These are phyloP conservation scores for Jamesozyma spencerorum DNA, from an alignment of 805 yeast species.

Conservation along the genomic window DNA sequence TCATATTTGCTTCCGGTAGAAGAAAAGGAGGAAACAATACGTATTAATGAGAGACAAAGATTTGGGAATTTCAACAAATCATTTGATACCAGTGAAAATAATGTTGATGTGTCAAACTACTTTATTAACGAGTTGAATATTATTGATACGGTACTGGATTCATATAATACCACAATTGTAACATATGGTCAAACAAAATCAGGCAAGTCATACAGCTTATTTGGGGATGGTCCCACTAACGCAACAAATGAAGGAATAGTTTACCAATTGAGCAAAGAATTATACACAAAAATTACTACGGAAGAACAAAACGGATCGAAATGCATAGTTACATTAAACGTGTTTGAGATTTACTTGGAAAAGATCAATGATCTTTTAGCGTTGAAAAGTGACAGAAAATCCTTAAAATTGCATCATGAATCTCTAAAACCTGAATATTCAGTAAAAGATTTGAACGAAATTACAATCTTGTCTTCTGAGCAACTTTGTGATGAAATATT, in stretches of 20 bases:
- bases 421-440: conserved; percentile 5
- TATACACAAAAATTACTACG: neutral
- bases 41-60: neutral
- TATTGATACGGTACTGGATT: conserved; percentile 1
- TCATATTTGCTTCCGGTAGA: neutral
- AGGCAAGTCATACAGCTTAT: conserved; percentile 2
- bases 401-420: conserved; percentile 31
- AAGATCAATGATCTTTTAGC: conserved; percentile 59
- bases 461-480: neutral
- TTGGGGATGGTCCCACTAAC: neutral
- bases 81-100: neutral
- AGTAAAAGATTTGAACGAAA: neutral
- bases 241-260: neutral
- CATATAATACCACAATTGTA: conserved; percentile 1
- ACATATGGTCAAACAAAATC: conserved; percentile 4
- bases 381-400: conserved; percentile 24
- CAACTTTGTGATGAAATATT: conserved; percentile 1
- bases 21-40: too few species aligned
- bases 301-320: conserved; percentile 28
- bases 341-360: conserved; percentile 78
- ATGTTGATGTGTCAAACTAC: neutral
- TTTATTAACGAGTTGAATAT: neutral
- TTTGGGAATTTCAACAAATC: neutral
- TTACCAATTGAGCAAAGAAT: neutral
- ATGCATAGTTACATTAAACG: conserved; percentile 58